These are phyloP conservation scores for Scheffersomyces illinoinensis DNA, from an alignment of 1,139 yeast species.

Conservation along the genomic window DNA sequence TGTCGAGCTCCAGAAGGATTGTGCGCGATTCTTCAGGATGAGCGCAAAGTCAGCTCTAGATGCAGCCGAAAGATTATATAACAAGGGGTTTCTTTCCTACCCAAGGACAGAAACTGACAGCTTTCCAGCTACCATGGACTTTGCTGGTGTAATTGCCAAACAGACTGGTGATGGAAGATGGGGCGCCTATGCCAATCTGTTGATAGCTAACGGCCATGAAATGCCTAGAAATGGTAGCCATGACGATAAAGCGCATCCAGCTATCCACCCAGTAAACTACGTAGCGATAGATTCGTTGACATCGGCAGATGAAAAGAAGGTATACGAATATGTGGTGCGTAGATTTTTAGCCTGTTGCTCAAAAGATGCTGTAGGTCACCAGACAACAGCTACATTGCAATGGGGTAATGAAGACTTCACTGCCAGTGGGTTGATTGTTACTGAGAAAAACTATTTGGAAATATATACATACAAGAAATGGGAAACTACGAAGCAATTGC, in stretches of 20 bases:
- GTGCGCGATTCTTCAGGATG: slow-evolving; percentile 71
- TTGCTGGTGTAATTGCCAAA: slow-evolving; percentile 55
- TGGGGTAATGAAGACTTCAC: slow-evolving; percentile 81
- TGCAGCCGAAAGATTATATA: slow-evolving; percentile 85
- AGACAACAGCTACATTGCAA: slow-evolving; percentile 58
- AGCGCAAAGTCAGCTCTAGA: slow-evolving; percentile 82
- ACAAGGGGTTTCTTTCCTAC: slow-evolving; percentile 83
- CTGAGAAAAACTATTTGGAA: slow-evolving; percentile 74
- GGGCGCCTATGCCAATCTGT: slow-evolving; percentile 47
- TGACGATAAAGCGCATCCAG: slow-evolving; percentile 97
- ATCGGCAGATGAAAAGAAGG: slow-evolving; percentile 59
- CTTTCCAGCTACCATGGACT: slow-evolving; percentile 76
- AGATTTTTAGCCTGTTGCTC: slow-evolving; percentile 93
- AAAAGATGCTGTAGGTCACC: slow-evolving; percentile 80
- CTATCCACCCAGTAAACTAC: slow-evolving; percentile 84
- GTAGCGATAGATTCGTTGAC: slow-evolving; percentile 35
- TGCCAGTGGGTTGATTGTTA: slow-evolving; percentile 71
- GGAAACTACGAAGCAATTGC: slow-evolving; percentile 69
- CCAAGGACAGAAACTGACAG: slow-evolving; percentile 97
- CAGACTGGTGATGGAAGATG: slow-evolving; percentile 54
- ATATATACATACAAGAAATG: slow-evolving; percentile 79
- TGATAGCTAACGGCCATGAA: slow-evolving; percentile 41
- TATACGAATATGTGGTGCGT: slow-evolving; percentile 84
- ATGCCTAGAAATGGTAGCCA: slow-evolving; percentile 78
- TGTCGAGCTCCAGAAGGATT: slow-evolving; percentile 89